Conservation (phyloP, 2,329 filamentous ascomycete genomes). For the Venturia aucupariae region DNA sequence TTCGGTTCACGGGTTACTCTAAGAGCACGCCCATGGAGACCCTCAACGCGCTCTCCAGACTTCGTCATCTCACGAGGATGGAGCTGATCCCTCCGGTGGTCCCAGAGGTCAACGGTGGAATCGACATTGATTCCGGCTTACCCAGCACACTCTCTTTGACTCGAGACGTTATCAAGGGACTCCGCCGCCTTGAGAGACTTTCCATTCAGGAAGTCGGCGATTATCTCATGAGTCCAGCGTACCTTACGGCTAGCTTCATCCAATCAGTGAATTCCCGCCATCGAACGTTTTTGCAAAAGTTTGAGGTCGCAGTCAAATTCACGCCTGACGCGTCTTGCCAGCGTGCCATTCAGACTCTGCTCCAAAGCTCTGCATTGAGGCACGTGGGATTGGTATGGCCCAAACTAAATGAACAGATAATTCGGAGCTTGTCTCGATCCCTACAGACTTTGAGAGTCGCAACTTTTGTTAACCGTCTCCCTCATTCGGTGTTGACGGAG, state of each 20-base stretch:
- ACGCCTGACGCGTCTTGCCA: constrained; percentile 9
- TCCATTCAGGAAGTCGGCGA: constrained; percentile 4
- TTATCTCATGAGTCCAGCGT: constrained; percentile 1
- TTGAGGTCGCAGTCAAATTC: constrained; percentile 7
- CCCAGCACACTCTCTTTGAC: constrained; percentile 8
- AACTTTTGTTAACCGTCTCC: not conserved
- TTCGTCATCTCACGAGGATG: constrained; percentile 2
- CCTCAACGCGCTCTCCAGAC: constrained; percentile 1
- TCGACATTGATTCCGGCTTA: constrained; percentile 10
- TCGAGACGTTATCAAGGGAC: constrained; percentile 1
- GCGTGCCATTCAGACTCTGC: constrained; percentile 3
- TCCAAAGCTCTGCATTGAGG: not conserved
- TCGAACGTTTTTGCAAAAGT: not conserved
- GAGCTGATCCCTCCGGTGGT: constrained; percentile 7
- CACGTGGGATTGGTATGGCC: constrained; percentile 4
- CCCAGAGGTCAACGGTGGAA: not conserved
- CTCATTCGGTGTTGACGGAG: not conserved
- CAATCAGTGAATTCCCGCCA: constrained; percentile 6
- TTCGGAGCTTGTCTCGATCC: not conserved
- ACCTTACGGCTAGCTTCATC: constrained; percentile 6
- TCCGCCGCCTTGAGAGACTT: constrained; percentile 4
- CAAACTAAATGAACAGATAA: not conserved
- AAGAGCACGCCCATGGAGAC: constrained; percentile 14
- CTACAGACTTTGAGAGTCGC: not conserved
- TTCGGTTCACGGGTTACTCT: constrained; percentile 12